Conservation (phyloP, 139 green algal species). For the Tetradesmus lagerheimii region DNA sequence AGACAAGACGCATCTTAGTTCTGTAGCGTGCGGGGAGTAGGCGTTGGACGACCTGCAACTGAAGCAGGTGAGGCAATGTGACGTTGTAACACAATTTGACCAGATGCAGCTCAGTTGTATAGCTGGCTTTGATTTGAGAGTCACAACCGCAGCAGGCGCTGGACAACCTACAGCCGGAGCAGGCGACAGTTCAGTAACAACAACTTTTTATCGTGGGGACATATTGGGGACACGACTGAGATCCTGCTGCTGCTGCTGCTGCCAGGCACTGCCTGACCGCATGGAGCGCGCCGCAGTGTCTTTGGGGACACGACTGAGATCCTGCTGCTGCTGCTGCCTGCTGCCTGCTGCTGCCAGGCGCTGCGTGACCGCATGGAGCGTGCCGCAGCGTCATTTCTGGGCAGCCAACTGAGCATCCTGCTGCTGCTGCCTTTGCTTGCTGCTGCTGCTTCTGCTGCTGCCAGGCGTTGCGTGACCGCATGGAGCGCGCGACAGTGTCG, state of each 20-base stretch:
- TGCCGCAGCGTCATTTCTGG: background rate
- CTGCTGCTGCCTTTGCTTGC: background rate
- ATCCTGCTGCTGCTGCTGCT: background rate
- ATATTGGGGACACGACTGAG: background rate
- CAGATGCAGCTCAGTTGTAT: too few species aligned
- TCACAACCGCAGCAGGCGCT: too few species aligned
- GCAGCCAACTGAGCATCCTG: background rate
- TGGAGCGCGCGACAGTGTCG: constrained; percentile 7
- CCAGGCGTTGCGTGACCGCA: constrained; percentile 16
- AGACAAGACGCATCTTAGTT: too few species aligned
- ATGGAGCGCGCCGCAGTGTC: background rate
- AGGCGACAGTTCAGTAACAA: too few species aligned
- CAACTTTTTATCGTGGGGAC: too few species aligned
- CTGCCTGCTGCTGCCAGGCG: background rate
- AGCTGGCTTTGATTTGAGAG: too few species aligned
- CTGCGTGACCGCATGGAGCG: background rate
- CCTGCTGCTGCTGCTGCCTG: background rate
- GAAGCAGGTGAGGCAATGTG: too few species aligned
- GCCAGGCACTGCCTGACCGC: constrained; percentile 8
- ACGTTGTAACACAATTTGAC: too few species aligned
- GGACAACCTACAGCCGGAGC: too few species aligned
- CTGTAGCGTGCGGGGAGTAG: too few species aligned
- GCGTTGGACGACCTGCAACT: too few species aligned
- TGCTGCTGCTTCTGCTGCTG: background rate
- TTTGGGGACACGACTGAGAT: background rate